Evolutionary conservation across 2,329 filamentous ascomycete genomes (phyloP).

Genomic region (Saccharata proteae): DNA sequence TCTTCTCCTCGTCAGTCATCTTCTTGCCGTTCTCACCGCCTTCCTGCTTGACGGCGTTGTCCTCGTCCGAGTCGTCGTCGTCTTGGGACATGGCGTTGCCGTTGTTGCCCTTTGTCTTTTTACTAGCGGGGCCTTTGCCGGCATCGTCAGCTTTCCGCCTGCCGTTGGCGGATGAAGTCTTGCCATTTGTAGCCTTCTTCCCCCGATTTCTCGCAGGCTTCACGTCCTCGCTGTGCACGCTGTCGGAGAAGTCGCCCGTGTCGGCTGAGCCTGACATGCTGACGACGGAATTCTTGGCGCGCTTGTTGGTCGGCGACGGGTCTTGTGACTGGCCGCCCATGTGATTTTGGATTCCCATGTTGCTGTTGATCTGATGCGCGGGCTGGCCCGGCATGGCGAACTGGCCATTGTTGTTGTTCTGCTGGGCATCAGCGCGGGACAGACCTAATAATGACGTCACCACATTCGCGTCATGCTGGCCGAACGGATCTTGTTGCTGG

Average conservation of each 20-base stretch:
- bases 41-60: conserved; percentile 25
- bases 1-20: conserved; percentile 98
- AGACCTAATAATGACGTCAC: conserved; percentile 8
- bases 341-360: conserved; percentile 33
- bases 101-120: conserved; percentile 57
- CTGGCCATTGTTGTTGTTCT: conserved; percentile 40
- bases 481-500: conserved; percentile 51
- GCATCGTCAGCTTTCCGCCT: conserved; percentile 69
- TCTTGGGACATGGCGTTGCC: conserved; percentile 37
- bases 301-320: conserved; percentile 32
- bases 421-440: conserved; percentile 7
- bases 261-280: conserved; percentile 44
- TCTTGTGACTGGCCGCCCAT: conserved; percentile 30
- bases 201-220: conserved; percentile 46
- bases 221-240: conserved; percentile 50
- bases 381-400: conserved; percentile 33
- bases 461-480: conserved; percentile 69
- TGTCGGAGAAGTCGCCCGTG: conserved; percentile 60
- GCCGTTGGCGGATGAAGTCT: conserved; percentile 19
- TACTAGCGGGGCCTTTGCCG: conserved; percentile 52
- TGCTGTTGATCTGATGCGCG: conserved; percentile 23
- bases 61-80: conserved; percentile 40
- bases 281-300: conserved; percentile 38
- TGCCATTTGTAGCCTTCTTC: conserved; percentile 23
- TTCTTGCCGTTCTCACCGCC: conserved; percentile 49